These are phyloP conservation scores for Adenanthera pavonina DNA, from an alignment of 306 rosid genomes.

Conservation along the genomic window DNA sequence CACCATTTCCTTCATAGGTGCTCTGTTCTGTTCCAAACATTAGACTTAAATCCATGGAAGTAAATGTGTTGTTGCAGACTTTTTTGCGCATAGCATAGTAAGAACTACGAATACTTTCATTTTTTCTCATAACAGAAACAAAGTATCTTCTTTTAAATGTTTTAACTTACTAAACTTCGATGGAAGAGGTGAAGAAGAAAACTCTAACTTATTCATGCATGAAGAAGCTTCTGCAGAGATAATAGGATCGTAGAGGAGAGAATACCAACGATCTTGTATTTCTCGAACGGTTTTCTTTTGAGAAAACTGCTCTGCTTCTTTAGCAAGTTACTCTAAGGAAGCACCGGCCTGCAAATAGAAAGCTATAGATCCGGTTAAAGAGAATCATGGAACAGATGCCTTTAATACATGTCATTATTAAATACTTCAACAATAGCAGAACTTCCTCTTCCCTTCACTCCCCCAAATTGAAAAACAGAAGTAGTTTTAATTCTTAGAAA, in stretches of 20 bases:
- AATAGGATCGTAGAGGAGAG: too few relatives aligned
- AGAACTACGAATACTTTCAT: slow-evolving; percentile 61
- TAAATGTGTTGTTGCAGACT: slow-evolving; percentile 53
- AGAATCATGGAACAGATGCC: neutral
- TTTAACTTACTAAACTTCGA: slow-evolving; percentile 56
- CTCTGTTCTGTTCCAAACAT: slow-evolving; percentile 58
- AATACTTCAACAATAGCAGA: too few relatives aligned
- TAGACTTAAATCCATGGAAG: slow-evolving; percentile 64
- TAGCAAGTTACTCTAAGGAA: slow-evolving; percentile 77
- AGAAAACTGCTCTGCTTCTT: slow-evolving; percentile 93
- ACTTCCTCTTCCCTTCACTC: neutral
- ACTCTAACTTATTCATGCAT: slow-evolving; percentile 57
- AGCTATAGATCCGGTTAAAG: slow-evolving; percentile 34
- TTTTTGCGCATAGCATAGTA: slow-evolving; percentile 78
- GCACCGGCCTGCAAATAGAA: slow-evolving; percentile 13
- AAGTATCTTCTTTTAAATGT: slow-evolving; percentile 55
- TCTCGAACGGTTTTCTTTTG: slow-evolving; percentile 67
- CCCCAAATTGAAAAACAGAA: neutral
- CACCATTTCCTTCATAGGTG: slow-evolving; percentile 51
- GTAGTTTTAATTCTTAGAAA: neutral
- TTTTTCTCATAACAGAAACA: slow-evolving; percentile 64
- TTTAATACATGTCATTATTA: neutral
- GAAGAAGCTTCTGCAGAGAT: slow-evolving; percentile 63
- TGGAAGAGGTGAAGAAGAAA: slow-evolving; percentile 48
- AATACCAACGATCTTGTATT: slow-evolving; percentile 50